phyloP scores from a whole-genome alignment of 23 red algal species.

The Gracilaria gracilis region DNA sequence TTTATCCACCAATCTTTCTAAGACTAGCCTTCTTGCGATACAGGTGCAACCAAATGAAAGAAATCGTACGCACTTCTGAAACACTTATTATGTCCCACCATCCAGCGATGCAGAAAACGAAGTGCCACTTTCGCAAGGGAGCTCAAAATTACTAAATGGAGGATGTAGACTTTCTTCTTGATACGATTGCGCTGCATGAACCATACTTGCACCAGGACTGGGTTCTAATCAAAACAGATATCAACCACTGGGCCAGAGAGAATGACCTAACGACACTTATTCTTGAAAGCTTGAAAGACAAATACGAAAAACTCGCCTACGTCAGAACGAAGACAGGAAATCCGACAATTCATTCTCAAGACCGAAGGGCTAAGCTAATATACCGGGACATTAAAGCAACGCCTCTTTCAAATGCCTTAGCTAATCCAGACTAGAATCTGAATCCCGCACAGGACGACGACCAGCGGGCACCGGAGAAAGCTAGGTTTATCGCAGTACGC shows the following conservation, averaged over 20 bases:
- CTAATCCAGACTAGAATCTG: too few relatives aligned
- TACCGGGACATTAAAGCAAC: too few relatives aligned
- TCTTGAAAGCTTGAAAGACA: background rate
- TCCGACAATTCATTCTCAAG: background rate
- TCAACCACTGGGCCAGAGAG: constrained; percentile 6
- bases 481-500: too few relatives aligned
- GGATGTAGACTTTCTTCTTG: constrained; percentile 12
- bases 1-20: background rate
- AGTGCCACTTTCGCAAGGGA: background rate
- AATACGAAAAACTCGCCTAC: constrained; percentile 17
- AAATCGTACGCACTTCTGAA: too few relatives aligned
- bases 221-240: background rate
- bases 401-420: too few relatives aligned
- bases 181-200: background rate
- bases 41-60: too few relatives aligned
- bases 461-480: too few relatives aligned
- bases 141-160: constrained; percentile 13
- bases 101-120: too few relatives aligned
- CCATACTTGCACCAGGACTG: background rate
- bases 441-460: too few relatives aligned
- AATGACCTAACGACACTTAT: background rate
- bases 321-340: background rate
- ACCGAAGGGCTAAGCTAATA: too few relatives aligned
- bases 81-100: too few relatives aligned
- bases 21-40: too few relatives aligned